Evolutionary conservation across 176 grass and related monocot genomes (phyloP).

Genomic region (Carex parvula): DNA sequence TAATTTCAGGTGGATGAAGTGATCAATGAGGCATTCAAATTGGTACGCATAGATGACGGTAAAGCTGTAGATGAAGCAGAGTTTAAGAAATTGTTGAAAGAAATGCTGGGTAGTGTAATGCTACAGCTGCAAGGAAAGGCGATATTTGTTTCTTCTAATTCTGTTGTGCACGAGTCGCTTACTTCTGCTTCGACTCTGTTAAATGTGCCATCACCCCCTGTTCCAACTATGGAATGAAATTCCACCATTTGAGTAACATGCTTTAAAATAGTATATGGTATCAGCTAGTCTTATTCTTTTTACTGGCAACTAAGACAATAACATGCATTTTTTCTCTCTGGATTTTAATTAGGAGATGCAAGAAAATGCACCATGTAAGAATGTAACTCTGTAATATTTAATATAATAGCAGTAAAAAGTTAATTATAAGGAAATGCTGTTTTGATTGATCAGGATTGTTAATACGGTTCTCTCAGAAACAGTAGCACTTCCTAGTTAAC

Average conservation of each 20-base stretch:
- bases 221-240: neutral
- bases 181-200: conserved; percentile 30
- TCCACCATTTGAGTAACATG: neutral
- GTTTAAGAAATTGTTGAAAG: conserved; percentile 70
- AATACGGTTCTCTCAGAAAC: neutral
- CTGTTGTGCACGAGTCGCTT: conserved; percentile 63
- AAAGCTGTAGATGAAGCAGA: conserved; percentile 35
- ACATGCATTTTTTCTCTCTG: conserved; percentile 13
- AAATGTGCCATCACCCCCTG: neutral
- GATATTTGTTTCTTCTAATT: conserved; percentile 58
- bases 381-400: neutral
- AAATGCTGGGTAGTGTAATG: conserved; percentile 57
- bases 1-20: conserved; percentile 52
- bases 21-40: conserved; percentile 44
- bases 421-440: neutral
- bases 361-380: neutral
- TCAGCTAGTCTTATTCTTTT: neutral
- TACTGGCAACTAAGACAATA: neutral
- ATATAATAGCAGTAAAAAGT: neutral
- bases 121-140: conserved; percentile 45
- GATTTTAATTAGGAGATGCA: conserved; percentile 11
- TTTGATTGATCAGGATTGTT: neutral
- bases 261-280: neutral
- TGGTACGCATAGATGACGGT: conserved; percentile 23
- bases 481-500: neutral